A percentile compares a stretch with the other conserved stretches of the same genome.
phyloP scores from a whole-genome alignment of 179 eudicot genomes.

The Camellia oleifera region DNA sequence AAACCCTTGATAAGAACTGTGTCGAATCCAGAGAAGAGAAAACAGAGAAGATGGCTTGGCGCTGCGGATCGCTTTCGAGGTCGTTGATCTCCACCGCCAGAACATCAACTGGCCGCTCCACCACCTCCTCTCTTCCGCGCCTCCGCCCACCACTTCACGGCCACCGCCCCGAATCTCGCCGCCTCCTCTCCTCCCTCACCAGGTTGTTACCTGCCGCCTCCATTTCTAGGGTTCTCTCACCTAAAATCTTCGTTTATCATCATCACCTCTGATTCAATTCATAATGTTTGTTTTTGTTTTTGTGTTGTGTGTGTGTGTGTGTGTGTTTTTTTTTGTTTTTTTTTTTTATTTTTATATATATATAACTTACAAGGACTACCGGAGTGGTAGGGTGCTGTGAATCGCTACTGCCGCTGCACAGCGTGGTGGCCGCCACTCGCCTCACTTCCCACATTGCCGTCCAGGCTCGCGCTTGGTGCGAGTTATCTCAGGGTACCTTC shows the following conservation, averaged over 20 bases:
- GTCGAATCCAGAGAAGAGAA: not conserved
- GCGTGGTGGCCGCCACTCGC: constrained; percentile 39
- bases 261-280: no score
- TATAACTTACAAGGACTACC: constrained; percentile 20
- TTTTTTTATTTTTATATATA: no score
- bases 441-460: constrained; percentile 43
- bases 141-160: not conserved
- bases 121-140: not conserved
- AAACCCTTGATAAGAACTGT: not conserved
- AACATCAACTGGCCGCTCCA: not conserved
- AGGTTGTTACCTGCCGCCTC: no score
- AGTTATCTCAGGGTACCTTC: constrained; percentile 62
- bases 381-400: constrained; percentile 37
- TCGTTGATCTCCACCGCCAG: not conserved
- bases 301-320: no score
- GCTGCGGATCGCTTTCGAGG: not conserved
- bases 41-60: not conserved
- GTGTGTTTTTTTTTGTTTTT: no score
- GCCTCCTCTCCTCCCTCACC: not conserved
- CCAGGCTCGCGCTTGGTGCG: constrained; percentile 50
- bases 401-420: constrained; percentile 44
- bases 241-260: no score
- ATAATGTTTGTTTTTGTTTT: no score
- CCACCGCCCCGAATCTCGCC: not conserved
- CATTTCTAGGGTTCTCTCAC: no score